phyloP scores from a whole-genome alignment of 495 filamentous ascomycete species.

The Neurospora sp. region DNA sequence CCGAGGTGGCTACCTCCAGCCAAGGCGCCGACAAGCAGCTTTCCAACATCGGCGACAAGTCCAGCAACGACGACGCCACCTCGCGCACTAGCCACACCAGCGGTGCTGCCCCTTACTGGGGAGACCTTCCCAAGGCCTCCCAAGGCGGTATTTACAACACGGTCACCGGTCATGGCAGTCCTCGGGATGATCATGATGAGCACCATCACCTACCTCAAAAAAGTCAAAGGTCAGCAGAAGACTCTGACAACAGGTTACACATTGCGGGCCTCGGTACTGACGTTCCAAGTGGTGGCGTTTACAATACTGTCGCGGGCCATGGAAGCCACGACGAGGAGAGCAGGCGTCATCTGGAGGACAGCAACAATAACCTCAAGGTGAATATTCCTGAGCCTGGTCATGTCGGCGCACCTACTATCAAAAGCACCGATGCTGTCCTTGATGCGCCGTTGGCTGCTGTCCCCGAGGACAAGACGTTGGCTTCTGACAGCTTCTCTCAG shows the following conservation, averaged over 20 bases:
- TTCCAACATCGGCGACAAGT: neutral
- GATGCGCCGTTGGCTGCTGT: constrained; percentile 8
- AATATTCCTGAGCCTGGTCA: neutral
- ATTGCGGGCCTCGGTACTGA: constrained; percentile 10
- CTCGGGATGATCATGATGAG: constrained; percentile 21
- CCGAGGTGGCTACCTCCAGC: neutral
- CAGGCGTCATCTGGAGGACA: constrained; percentile 4
- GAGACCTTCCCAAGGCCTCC: constrained; percentile 23
- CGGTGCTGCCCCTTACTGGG: constrained; percentile 27
- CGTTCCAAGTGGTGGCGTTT: constrained; percentile 14
- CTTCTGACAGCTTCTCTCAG: neutral
- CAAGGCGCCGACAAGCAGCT: neutral
- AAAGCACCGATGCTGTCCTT: neutral
- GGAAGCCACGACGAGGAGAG: constrained; percentile 18
- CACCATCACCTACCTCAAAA: constrained; percentile 15
- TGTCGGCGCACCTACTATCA: neutral
- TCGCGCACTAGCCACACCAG: neutral
- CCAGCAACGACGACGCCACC: neutral
- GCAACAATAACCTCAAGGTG: neutral
- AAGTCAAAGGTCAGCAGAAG: constrained; percentile 5
- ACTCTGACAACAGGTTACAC: constrained; percentile 6
- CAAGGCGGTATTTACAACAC: constrained; percentile 29
- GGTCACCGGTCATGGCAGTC: constrained; percentile 32
- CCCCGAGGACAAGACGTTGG: constrained; percentile 1
- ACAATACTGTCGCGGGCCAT: constrained; percentile 18